Evolutionary conservation across 2,329 filamentous ascomycete species (phyloP).

Genomic region (Alternaria sp.): DNA sequence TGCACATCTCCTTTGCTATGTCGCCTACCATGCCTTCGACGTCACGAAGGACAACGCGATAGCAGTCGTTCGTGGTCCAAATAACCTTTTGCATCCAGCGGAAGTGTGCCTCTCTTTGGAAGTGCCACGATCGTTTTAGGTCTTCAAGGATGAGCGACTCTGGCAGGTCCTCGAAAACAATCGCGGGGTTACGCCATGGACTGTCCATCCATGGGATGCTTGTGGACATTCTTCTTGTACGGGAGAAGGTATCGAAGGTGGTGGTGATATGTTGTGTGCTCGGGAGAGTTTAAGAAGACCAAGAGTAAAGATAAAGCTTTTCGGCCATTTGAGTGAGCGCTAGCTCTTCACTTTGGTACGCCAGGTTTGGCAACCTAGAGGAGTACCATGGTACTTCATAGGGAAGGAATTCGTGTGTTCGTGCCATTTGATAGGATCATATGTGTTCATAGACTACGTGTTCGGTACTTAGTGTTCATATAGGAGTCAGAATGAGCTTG

Average conservation of each 20-base stretch:
- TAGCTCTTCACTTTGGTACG: slow-evolving; percentile 13
- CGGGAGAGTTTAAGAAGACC: slow-evolving; percentile 11
- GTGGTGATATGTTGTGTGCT: slow-evolving; percentile 10
- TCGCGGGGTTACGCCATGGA: slow-evolving; percentile 19
- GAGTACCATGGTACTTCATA: slow-evolving; percentile 8
- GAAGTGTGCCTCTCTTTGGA: slow-evolving; percentile 21
- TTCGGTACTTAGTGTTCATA: too few species aligned
- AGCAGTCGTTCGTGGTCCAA: slow-evolving; percentile 10
- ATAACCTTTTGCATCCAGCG: slow-evolving; percentile 17
- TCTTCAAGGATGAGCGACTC: slow-evolving; percentile 18
- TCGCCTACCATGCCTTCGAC: slow-evolving; percentile 15
- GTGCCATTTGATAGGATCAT: neutral
- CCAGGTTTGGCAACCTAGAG: slow-evolving; percentile 11
- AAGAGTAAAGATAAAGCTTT: slow-evolving; percentile 8
- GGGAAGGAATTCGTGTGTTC: neutral
- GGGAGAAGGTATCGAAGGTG: slow-evolving; percentile 5
- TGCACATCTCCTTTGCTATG: slow-evolving; percentile 20
- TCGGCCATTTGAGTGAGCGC: slow-evolving; percentile 8
- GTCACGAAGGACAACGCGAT: slow-evolving; percentile 13
- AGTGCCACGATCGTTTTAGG: slow-evolving; percentile 20
- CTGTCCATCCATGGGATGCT: slow-evolving; percentile 13
- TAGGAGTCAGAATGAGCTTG: too few species aligned
- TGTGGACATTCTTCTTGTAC: neutral
- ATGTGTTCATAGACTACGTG: too few species aligned
- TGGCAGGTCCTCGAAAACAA: slow-evolving; percentile 12